Conservation (phyloP, 345 rosid genomes). For the Nasturtium officinale region DNA sequence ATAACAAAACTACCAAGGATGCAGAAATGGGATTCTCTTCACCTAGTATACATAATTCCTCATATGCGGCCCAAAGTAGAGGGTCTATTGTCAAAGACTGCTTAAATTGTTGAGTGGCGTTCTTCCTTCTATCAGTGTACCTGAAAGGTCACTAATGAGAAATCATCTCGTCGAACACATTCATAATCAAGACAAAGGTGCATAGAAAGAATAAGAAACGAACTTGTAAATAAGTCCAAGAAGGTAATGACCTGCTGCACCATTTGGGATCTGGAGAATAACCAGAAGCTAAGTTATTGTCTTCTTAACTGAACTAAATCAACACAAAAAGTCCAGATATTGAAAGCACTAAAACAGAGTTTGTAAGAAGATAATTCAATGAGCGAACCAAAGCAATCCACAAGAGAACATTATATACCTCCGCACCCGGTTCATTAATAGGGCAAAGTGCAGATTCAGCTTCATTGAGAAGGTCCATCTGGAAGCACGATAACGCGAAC, state of each 20-base stretch:
- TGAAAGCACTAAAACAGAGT: not conserved
- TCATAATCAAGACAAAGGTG: conserved; percentile 13
- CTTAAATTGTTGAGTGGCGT: conserved; percentile 78
- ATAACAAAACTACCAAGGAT: conserved; percentile 5
- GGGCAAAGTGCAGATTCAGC: conserved; percentile 89
- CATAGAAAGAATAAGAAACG: conserved; percentile 25
- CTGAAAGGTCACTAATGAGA: conserved; percentile 50
- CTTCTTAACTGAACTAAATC: conserved; percentile 2
- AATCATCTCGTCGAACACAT: conserved; percentile 14
- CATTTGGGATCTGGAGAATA: conserved; percentile 79
- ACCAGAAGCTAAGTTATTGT: not conserved
- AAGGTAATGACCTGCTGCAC: conserved; percentile 97
- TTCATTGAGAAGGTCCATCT: conserved; percentile 93
- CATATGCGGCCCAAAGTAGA: conserved; percentile 91
- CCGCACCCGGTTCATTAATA: conserved; percentile 76
- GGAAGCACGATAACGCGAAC: conserved; percentile 94
- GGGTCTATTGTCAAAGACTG: conserved; percentile 88
- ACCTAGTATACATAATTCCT: conserved; percentile 93
- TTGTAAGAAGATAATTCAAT: not conserved
- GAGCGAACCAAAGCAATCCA: conserved; percentile 21
- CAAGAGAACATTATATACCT: conserved; percentile 55
- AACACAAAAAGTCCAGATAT: conserved; percentile 13
- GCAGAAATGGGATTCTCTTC: conserved; percentile 30
- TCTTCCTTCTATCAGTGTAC: conserved; percentile 91
- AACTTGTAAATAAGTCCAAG: conserved; percentile 97